Conservation (phyloP, 495 filamentous ascomycete genomes). For the Trichoderma gamsii region DNA sequence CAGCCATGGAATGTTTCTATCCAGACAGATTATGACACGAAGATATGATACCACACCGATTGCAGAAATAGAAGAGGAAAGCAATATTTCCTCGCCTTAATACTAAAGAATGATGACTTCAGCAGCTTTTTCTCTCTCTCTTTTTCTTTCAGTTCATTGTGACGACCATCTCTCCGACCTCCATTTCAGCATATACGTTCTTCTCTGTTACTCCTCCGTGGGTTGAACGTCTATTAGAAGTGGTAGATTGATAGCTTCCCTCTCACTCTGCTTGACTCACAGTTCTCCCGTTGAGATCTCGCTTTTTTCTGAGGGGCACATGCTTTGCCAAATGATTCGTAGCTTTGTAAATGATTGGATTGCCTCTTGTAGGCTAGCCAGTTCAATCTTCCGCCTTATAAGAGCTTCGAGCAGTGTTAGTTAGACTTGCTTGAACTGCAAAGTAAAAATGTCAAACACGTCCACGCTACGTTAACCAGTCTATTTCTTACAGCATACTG, state of each 20-base stretch:
- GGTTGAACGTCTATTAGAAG: slow-evolving; percentile 70
- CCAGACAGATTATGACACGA: slow-evolving; percentile 13
- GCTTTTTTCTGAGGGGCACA: slow-evolving; percentile 46
- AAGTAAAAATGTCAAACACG: no score
- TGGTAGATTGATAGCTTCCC: slow-evolving; percentile 55
- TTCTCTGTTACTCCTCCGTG: slow-evolving; percentile 46
- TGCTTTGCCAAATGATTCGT: slow-evolving; percentile 16
- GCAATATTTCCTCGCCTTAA: background rate
- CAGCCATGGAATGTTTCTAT: background rate
- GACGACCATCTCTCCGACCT: slow-evolving; percentile 7
- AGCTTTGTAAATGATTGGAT: background rate
- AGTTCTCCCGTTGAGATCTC: slow-evolving; percentile 30
- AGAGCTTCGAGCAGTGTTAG: no score
- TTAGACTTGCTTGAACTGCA: no score
- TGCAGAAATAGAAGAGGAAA: background rate
- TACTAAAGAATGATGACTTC: slow-evolving; percentile 16
- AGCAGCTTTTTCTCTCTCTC: slow-evolving; percentile 9
- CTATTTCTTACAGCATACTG: no score
- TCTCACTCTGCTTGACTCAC: slow-evolving; percentile 45
- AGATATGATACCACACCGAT: slow-evolving; percentile 14
- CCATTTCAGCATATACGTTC: slow-evolving; percentile 70
- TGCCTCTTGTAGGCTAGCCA: background rate
- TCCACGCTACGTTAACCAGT: no score
- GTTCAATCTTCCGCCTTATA: no score
- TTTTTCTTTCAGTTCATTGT: background rate